Evolutionary conservation across 139 green algal genomes (phyloP).

Genomic region (Chlamydomonas asymmetrica): DNA sequence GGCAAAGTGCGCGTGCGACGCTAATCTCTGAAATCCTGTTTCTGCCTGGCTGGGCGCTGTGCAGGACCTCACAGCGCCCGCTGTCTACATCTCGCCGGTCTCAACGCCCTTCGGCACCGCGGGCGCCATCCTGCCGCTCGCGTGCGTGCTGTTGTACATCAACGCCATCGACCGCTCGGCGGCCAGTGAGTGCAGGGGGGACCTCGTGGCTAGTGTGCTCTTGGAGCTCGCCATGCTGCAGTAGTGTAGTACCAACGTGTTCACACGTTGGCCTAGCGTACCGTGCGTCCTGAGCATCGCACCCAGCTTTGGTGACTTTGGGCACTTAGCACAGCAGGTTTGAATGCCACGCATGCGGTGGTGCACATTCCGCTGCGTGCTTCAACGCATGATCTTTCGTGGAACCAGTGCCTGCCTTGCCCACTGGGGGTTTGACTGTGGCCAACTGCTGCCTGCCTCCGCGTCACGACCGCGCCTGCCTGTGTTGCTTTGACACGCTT

Average conservation of each 20-base stretch:
- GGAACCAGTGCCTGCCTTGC: too few species aligned
- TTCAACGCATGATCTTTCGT: too few species aligned
- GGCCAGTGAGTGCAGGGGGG: conserved; percentile 4
- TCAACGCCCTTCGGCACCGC: conserved; percentile 39
- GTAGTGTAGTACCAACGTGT: background rate
- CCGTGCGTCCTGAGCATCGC: background rate
- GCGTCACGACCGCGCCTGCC: too few species aligned
- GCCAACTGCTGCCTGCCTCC: too few species aligned
- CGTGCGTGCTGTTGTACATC: conserved; percentile 22
- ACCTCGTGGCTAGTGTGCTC: background rate
- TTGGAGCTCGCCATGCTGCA: background rate
- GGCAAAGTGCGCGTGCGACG: too few species aligned
- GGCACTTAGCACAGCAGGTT: background rate
- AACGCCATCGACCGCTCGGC: conserved; percentile 7
- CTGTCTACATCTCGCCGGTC: conserved; percentile 26
- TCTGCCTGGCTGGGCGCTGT: too few species aligned
- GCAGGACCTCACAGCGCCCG: conserved; percentile 32
- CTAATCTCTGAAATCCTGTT: too few species aligned
- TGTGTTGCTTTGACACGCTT: too few species aligned
- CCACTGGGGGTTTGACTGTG: too few species aligned
- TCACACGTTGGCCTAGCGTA: background rate
- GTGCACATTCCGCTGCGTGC: background rate
- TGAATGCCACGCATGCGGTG: background rate
- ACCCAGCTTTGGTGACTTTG: too few species aligned
- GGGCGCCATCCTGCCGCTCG: conserved; percentile 38